Evolutionary conservation across 768 basidiomycete species (phyloP), one percentile per base, ranked within the genome.

Genomic region (Tephrocybe sp.): DNA sequence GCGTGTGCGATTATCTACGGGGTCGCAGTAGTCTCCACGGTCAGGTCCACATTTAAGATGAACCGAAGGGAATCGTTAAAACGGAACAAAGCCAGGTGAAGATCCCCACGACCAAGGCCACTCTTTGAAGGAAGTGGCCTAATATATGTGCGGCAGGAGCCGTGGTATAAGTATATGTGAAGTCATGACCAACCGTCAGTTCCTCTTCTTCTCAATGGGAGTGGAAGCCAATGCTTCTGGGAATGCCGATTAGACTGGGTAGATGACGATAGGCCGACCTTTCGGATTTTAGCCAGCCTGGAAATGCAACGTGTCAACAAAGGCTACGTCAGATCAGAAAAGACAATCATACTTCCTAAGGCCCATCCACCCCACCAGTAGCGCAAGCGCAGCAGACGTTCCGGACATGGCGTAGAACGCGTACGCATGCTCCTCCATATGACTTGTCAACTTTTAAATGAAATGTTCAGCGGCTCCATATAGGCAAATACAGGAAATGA

Each of bases 401-500:
- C 73, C 75, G 14, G 87, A 80, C 71, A 89, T 80, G 39, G 68
- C 72, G 45, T 78, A 78, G 67, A 95, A 95, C 4, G 88, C 92
- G 61, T 83, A 85, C 10, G 84, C 80, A 54, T 83, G 76, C 5
- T 72, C 65, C 63, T 96, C 93, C 55, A 93, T 62, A 60, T 86
- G 82, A 57, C 83, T 89, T 53, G 78, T 74, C 66, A 95, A 74
- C 92, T 89, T 60, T 33, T 32, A 40, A 33, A 32, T 36, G 13
- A 10, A 14, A 45, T 43, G 34, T 35, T 60, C 45, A 59, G 53
- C 43, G 26, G 44, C 38, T 19, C 32, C 43, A 40, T 40, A 52
- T 42, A 41, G 48, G 39, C 42, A 51, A 48, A 26, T 33, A 34
- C 17, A 6, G 11, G 9, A 11, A 42, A 39, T 14, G 16, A 72